Evolutionary conservation across 1,139 yeast species (phyloP), one percentile per base, ranked within the genome.

Genomic region (Groenewaldozyma auringiensis): DNA sequence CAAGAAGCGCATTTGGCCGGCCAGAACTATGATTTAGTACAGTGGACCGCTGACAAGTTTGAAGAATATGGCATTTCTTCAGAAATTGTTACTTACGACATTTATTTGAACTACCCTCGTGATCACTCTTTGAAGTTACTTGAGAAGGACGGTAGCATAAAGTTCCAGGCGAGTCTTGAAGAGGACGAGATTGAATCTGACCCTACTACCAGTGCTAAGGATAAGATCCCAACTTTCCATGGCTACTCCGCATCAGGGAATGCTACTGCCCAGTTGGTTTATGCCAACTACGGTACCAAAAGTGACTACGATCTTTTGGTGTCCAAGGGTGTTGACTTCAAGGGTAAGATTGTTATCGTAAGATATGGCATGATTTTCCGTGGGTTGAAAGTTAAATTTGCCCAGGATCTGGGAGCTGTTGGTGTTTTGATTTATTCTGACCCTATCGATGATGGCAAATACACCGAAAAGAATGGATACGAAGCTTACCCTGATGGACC

Each of bases 151-250:
- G 68, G 63, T 2, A 56, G 67, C 9, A 61, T 72, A 6, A 62
- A 74, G 37, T 85, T 78, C 62, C 68, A 71, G 49, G 88, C 95
- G 3, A 71, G 80, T 1, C 70, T 86, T 51, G 69, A 71, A 52
- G 96, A 87, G 64, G 95, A 87, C 59, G 79, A 65, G 13, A 59
- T 87, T 36, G 67, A 75, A 11, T 83, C 83, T 47, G 96, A 88
- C 62, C 74, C 78, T 31, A 81, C 88, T 32, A 74, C 94, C 0
- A 60, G 63, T 4, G 69, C 71, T 14, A 63, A 65, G 27, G 67
- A 69, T 51, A 57, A 69, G 35, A 69, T 79, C 8, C 85, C 85
- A 3, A 76, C 81, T 0, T 82, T 76, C 63, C 79, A 81, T 56
- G 83, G 81, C 1, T 82, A 79, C 57, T 76, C 84, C n/a, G 85